Base-by-base conservation (phyloP, 768 basidiomycete genomes). In the Galerina sulciceps region DNA sequence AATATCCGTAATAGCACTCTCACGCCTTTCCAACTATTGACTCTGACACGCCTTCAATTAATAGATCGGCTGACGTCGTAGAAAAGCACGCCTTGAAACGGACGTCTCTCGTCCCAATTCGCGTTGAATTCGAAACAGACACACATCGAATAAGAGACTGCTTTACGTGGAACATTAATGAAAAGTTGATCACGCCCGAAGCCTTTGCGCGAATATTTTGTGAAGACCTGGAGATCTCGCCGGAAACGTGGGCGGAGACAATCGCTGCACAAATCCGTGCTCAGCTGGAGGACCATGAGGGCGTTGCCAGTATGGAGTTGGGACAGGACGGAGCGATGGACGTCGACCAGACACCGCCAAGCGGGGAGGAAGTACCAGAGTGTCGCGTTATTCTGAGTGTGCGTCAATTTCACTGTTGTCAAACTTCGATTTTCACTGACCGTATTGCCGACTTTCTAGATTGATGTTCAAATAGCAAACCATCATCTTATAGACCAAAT, bases 131-230 rank as follows among this genome's bases (percentile, higher is more conserved):
- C 66, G 96, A 98, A 70, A 94, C 91, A 10, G 93, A 94, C 10
- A 90, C 90, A 0, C 92, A 93, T 68, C 81, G 96, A 66, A 86
- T 99, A 71, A 89, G 96, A 41, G 97, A 99, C 69, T 90, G 90
- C 67, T 99, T 99, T 72, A 85, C 93, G 10, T 99, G 97, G 97
- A 97, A 99, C 67, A 73, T 95, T 45, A 86, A 93, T 69, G 96
- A 99, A 75, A 76, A 79, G n/a, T 75, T 93, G 60, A 88, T 96
- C 65, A 89, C 87, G 22, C 95, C 96, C 0, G 88, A 92, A 56
- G 78, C 79, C 1, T 99, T 99, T 63, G 95, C 96, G 4, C 81
- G 76, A 52, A 88, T 87, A 26, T 96, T 99, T 72, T 96, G 94
- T 71, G 77, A 83, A 34, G 97, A 99, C 74, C 81, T 98, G 44